phyloP scores from a whole-genome alignment of 2,329 filamentous ascomycete species.

The Zymoseptoria tritici region DNA sequence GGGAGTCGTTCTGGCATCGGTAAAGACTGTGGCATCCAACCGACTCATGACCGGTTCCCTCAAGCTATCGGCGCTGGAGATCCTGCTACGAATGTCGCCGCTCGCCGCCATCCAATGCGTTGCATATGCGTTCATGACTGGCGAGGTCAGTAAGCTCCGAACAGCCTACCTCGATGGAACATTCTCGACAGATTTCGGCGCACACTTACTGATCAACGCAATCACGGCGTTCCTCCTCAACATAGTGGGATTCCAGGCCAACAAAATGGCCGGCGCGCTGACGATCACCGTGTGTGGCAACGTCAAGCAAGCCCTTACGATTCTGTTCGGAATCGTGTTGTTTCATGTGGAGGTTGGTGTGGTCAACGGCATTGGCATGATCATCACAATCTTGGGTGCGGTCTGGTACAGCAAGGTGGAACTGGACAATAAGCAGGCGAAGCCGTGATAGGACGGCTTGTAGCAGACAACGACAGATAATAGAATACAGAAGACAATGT shows the following conservation, averaged over 20 bases:
- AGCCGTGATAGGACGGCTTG: background rate
- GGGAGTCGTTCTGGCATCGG: slow-evolving; percentile 31
- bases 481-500: too few relatives aligned
- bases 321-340: slow-evolving; percentile 30
- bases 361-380: slow-evolving; percentile 49
- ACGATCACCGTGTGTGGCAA: slow-evolving; percentile 33
- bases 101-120: slow-evolving; percentile 18
- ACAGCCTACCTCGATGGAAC: slow-evolving; percentile 3
- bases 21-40: slow-evolving; percentile 58
- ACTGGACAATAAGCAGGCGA: slow-evolving; percentile 36
- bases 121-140: slow-evolving; percentile 14
- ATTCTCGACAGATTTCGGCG: slow-evolving; percentile 50
- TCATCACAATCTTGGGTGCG: slow-evolving; percentile 48
- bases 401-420: slow-evolving; percentile 53
- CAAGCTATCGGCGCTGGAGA: slow-evolving; percentile 51
- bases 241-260: slow-evolving; percentile 32
- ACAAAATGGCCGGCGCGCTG: slow-evolving; percentile 32
- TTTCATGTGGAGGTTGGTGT: slow-evolving; percentile 29
- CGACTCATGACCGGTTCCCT: slow-evolving; percentile 56
- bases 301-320: slow-evolving; percentile 33
- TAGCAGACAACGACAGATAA: background rate
- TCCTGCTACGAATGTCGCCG: slow-evolving; percentile 39
- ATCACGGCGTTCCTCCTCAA: slow-evolving; percentile 31
- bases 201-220: slow-evolving; percentile 38
- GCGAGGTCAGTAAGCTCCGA: slow-evolving; percentile 12